phyloP scores from a whole-genome alignment of 2,329 filamentous ascomycete genomes.

The Chrysosporium queenslandicum region DNA sequence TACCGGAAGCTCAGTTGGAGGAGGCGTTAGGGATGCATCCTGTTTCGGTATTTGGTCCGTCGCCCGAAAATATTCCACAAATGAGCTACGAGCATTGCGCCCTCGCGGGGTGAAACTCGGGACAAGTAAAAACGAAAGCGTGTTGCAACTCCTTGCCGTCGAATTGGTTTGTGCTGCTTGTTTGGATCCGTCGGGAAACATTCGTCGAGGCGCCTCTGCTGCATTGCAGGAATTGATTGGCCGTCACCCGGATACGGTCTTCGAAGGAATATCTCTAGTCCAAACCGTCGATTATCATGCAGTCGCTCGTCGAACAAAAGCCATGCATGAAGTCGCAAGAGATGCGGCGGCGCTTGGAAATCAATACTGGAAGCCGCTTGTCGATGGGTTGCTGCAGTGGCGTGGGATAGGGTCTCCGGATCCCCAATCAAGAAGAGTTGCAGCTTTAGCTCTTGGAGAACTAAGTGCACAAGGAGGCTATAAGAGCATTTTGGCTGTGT shows the following conservation, averaged over 20 bases:
- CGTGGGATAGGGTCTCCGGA: constrained; percentile 77
- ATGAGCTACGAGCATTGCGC: constrained; percentile 59
- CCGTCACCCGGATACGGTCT: constrained; percentile 75
- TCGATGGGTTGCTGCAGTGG: constrained; percentile 69
- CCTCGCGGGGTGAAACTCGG: constrained; percentile 24
- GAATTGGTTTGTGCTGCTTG: constrained; percentile 74
- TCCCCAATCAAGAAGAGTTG: constrained; percentile 58
- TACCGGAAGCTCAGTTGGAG: constrained; percentile 73
- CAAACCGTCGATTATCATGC: constrained; percentile 89
- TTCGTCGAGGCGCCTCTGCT: constrained; percentile 81
- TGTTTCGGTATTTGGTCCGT: constrained; percentile 95
- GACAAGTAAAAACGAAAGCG: constrained; percentile 27
- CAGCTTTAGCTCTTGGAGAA: constrained; percentile 58
- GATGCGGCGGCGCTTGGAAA: constrained; percentile 55
- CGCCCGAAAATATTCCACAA: constrained; percentile 72
- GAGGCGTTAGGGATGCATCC: constrained; percentile 86
- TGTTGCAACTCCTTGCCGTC: constrained; percentile 68
- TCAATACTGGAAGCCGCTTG: constrained; percentile 57
- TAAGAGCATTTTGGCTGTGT: constrained; percentile 24
- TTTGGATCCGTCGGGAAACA: constrained; percentile 84
- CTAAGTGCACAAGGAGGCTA: constrained; percentile 29
- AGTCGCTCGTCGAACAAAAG: constrained; percentile 75
- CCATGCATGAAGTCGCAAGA: constrained; percentile 65
- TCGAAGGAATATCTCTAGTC: constrained; percentile 72
- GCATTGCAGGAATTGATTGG: constrained; percentile 90